A percentile compares a stretch with the other conserved stretches of the same genome.
phyloP scores from a whole-genome alignment of 495 filamentous ascomycete species.

The Aspergillus baeticus region DNA sequence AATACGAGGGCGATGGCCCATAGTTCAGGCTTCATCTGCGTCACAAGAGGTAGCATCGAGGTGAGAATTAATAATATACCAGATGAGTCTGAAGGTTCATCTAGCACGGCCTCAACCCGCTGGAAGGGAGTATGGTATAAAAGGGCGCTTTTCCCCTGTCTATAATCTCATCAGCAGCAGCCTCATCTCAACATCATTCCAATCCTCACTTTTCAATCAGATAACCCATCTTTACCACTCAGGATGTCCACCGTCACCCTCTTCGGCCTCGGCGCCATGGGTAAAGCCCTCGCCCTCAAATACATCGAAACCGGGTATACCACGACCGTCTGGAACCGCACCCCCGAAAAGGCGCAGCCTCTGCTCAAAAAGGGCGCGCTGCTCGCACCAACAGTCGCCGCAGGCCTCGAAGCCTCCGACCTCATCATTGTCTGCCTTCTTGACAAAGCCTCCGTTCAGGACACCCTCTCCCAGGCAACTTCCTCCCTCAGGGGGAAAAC shows the following conservation, averaged over 20 bases:
- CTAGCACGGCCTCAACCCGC: no score
- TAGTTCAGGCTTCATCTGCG: no score
- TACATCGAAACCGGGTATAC: slow-evolving; percentile 9
- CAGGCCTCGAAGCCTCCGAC: slow-evolving; percentile 3
- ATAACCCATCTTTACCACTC: no score
- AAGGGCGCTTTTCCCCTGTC: no score
- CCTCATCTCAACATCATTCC: no score
- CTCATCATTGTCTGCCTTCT: slow-evolving; percentile 15
- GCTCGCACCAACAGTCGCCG: not conserved
- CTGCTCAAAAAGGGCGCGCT: slow-evolving; percentile 5
- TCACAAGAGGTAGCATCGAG: no score
- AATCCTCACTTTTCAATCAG: no score
- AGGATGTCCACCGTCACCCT: not conserved
- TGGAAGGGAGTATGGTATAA: no score
- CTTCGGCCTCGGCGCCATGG: slow-evolving; percentile 17
- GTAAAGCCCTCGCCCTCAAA: slow-evolving; percentile 6
- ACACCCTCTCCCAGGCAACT: not conserved
- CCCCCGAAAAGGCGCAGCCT: not conserved
- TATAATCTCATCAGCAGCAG: no score
- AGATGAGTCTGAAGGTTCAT: no score
- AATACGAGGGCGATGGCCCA: no score
- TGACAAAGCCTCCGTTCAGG: slow-evolving; percentile 8
- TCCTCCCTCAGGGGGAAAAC: slow-evolving; percentile 1
- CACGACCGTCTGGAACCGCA: slow-evolving; percentile 15
- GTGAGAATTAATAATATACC: no score